phyloP scores from a whole-genome alignment of 2,329 filamentous ascomycete species.

The Dactylellina parvicollis region DNA sequence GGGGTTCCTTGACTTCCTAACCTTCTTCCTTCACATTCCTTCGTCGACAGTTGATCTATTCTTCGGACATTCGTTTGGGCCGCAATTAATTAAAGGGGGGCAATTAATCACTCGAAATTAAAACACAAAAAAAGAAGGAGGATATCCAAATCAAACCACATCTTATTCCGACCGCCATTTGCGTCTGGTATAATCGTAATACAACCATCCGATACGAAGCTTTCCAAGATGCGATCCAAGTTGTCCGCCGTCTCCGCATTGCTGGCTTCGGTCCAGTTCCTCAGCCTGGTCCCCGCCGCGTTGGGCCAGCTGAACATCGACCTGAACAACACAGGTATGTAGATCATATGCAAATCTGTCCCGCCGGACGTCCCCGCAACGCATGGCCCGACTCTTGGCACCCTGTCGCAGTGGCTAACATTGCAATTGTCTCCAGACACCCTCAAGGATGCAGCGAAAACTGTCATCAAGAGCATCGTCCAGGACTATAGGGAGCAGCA shows the following conservation, averaged over 20 bases:
- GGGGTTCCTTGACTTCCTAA: slow-evolving; percentile 7
- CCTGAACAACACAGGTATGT: slow-evolving; percentile 25
- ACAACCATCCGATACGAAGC: neutral
- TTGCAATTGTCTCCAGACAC: slow-evolving; percentile 12
- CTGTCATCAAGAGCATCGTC: slow-evolving; percentile 23
- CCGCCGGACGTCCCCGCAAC: too few species aligned
- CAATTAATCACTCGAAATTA: slow-evolving; percentile 7
- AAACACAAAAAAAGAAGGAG: neutral
- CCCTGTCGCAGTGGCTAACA: neutral
- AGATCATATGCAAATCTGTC: slow-evolving; percentile 28
- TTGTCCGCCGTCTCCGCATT: slow-evolving; percentile 20
- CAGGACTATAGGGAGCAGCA: slow-evolving; percentile 34
- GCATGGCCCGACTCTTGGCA: slow-evolving; percentile 7
- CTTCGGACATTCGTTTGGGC: slow-evolving; percentile 33
- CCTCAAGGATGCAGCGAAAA: slow-evolving; percentile 26
- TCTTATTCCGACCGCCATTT: slow-evolving; percentile 4
- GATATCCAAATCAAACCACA: slow-evolving; percentile 1
- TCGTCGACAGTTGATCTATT: slow-evolving; percentile 6
- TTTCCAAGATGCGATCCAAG: slow-evolving; percentile 35
- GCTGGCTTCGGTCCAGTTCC: slow-evolving; percentile 26
- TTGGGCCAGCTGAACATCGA: slow-evolving; percentile 27
- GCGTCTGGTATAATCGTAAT: slow-evolving; percentile 18
- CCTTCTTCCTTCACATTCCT: slow-evolving; percentile 14
- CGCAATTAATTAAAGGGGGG: slow-evolving; percentile 2
- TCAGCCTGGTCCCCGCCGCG: slow-evolving; percentile 21